phyloP scores from a whole-genome alignment of 2,329 filamentous ascomycete species.

The Neonectria punicea region DNA sequence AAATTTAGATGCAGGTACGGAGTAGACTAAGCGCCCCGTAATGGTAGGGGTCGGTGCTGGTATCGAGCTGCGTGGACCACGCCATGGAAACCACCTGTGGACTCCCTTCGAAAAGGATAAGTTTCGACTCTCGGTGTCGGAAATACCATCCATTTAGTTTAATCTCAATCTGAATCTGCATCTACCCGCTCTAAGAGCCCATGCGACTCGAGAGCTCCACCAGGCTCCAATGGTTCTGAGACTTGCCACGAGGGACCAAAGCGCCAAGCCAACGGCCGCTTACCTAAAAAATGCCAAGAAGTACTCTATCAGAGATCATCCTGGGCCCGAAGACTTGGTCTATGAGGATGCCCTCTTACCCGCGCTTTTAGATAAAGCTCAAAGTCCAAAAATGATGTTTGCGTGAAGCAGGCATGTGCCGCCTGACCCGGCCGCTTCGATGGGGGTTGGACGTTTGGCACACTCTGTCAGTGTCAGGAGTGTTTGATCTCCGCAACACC shows the following conservation, averaged over 20 bases:
- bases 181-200: background rate
- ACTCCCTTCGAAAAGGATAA: background rate
- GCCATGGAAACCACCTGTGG: no score
- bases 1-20: background rate
- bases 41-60: background rate
- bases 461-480: constrained; percentile 18
- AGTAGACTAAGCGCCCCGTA: background rate
- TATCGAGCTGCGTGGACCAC: background rate
- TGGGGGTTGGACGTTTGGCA: background rate
- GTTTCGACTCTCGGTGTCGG: background rate
- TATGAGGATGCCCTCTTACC: background rate
- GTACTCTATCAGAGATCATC: background rate
- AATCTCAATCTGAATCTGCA: background rate
- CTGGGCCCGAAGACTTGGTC: background rate
- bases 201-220: background rate
- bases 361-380: background rate
- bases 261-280: background rate
- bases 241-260: constrained; percentile 5
- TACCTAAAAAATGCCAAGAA: constrained; percentile 11
- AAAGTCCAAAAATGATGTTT: background rate
- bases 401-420: background rate
- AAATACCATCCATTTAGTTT: background rate
- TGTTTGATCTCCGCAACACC: constrained; percentile 19
- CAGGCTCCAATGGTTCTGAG: background rate
- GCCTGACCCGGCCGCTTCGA: background rate